Percentiles rank a stretch among this genome's conserved stretches.
Conservation (phyloP, 2,329 filamentous ascomycete species). For the Fusarium lyarnte region DNA sequence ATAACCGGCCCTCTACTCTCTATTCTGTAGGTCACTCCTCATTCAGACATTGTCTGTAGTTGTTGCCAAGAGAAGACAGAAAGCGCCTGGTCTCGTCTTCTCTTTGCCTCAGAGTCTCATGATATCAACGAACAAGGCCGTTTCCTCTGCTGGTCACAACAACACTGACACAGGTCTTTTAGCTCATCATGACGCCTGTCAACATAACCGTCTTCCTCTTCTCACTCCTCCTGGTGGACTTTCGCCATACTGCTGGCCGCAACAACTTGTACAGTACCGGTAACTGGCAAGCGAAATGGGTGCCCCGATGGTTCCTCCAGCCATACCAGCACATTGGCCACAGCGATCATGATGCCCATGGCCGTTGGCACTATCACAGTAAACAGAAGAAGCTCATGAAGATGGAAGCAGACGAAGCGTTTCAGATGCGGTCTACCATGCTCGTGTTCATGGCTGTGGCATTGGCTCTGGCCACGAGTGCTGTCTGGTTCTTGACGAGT, state of each 20-base stretch:
- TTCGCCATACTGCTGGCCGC: conserved; percentile 62
- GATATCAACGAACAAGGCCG: neutral
- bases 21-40: conserved; percentile 38
- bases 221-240: conserved; percentile 71
- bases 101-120: neutral
- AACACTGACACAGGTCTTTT: conserved; percentile 38
- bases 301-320: conserved; percentile 45
- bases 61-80: neutral
- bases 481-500: conserved; percentile 26
- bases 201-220: conserved; percentile 72
- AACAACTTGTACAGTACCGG: conserved; percentile 48
- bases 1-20: conserved; percentile 34
- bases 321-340: conserved; percentile 49
- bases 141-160: neutral
- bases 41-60: neutral
- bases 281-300: conserved; percentile 42
- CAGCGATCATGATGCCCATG: conserved; percentile 34
- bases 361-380: conserved; percentile 60
- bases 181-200: conserved; percentile 67
- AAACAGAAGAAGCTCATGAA: conserved; percentile 69
- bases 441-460: conserved; percentile 57
- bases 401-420: conserved; percentile 71
- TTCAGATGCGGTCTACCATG: conserved; percentile 66
- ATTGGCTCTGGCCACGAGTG: conserved; percentile 12
- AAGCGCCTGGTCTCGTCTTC: neutral